Evolutionary conservation across 768 basidiomycete genomes (phyloP).

Genomic region (Pleurotus cornucopiae): DNA sequence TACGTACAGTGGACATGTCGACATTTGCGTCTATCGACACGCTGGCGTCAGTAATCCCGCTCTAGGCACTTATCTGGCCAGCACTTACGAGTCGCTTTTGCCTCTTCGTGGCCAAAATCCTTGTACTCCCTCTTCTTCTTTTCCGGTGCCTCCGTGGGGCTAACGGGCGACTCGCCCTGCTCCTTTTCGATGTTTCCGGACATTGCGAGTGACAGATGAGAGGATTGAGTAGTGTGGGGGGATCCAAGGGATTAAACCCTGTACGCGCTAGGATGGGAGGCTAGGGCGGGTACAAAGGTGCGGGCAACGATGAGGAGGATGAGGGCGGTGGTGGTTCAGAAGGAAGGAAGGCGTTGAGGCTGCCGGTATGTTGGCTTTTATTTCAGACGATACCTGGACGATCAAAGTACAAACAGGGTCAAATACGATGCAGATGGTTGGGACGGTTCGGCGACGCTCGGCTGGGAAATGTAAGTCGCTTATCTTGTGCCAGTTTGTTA

Average conservation of each 20-base stretch:
- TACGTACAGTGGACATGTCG: constrained; percentile 74
- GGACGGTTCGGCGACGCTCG: constrained; percentile 3
- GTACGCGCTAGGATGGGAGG: constrained; percentile 1
- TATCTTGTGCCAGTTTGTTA: neutral
- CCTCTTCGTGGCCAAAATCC: constrained; percentile 74
- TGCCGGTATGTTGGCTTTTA: constrained; percentile 10
- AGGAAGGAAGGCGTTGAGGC: constrained; percentile 7
- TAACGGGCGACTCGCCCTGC: constrained; percentile 43
- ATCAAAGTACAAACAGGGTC: constrained; percentile 2
- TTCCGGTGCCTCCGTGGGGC: constrained; percentile 23
- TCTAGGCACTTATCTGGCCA: neutral
- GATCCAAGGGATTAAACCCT: constrained; percentile 6
- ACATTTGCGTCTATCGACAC: constrained; percentile 67
- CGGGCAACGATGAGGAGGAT: constrained; percentile 1
- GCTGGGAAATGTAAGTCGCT: constrained; percentile 2
- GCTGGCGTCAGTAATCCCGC: constrained; percentile 13
- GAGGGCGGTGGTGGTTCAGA: constrained; percentile 7
- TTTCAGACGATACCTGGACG: constrained; percentile 8
- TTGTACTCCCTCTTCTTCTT: constrained; percentile 82
- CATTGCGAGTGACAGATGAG: constrained; percentile 24
- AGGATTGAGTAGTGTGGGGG: constrained; percentile 15
- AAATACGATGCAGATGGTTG: constrained; percentile 7
- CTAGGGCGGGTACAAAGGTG: neutral
- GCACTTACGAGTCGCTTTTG: constrained; percentile 63
- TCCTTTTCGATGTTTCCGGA: constrained; percentile 56